Evolutionary conservation across 2,329 filamentous ascomycete genomes (phyloP), one percentile per base, ranked within the genome.

Genomic region (Coniella lustricola): DNA sequence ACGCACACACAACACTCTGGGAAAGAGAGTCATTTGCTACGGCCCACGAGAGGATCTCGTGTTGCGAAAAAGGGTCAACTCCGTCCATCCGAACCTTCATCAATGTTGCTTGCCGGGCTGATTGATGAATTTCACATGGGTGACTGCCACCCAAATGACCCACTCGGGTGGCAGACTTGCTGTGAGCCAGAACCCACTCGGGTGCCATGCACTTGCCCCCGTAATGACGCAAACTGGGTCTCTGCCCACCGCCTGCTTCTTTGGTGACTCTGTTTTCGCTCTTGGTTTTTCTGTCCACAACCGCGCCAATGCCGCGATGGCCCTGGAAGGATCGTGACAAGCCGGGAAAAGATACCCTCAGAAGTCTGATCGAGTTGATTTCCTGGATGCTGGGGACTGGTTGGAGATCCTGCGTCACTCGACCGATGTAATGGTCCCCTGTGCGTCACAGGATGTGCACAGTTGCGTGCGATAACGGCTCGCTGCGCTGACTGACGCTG

Each of bases 81-180:
- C n/a, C n/a, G n/a, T n/a, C n/a, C n/a, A n/a, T n/a, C n/a, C n/a
- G n/a, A n/a, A n/a, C n/a, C n/a, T n/a, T n/a, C n/a, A n/a, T n/a
- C n/a, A n/a, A 16, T 14, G 13, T 35, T 13, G 7, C 5, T 14
- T 44, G 45, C 34, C 20, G 17, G 31, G 10, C 13, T 31, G 16
- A 25, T 31, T 20, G 25, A 29, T 5, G 25, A 29, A 29, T 10
- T 25, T 29, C 34, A 25, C 16, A 10, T 46, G 50, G 50, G 47
- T 38, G 50, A 52, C 50, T 52, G 50, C 39, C 50, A 49, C 40
- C 50, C 50, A 49, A 20, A 10, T 10, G 44, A 36, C 41, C 43
- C 29, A 36, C 41, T 29, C 35, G 16, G 29, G 16, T 20, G 25
- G 25, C 25, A 29, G 25, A 29, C 5, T 10, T 10, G 10, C 25